Evolutionary conservation across 1,284 basidiomycete genomes (phyloP).

Genomic region (Papiliotrema terrestris): DNA sequence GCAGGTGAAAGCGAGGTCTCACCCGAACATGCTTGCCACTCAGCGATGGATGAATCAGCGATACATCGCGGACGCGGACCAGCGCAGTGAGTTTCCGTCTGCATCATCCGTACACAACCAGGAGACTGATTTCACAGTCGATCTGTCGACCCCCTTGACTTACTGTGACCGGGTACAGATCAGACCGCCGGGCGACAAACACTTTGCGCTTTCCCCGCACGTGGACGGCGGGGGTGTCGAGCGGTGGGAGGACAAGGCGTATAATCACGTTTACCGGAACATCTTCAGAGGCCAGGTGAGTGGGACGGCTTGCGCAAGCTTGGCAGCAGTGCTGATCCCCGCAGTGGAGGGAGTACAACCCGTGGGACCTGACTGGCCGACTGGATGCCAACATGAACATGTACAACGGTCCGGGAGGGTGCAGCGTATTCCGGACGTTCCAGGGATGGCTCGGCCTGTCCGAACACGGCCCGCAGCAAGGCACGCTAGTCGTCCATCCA

Average conservation of each 20-base stretch:
- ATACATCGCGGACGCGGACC: constrained; percentile 4
- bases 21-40: constrained; percentile 55
- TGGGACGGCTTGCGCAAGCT: too few species aligned
- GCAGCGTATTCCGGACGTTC: neutral
- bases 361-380: constrained; percentile 50
- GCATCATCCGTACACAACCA: too few species aligned
- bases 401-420: constrained; percentile 46
- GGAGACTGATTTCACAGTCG: constrained; percentile 48
- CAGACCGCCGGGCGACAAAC: constrained; percentile 11
- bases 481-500: neutral
- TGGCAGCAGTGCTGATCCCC: too few species aligned
- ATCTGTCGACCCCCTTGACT: constrained; percentile 5
- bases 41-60: too few species aligned
- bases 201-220: constrained; percentile 57
- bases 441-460: neutral
- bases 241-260: constrained; percentile 64
- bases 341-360: constrained; percentile 57
- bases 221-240: constrained; percentile 67
- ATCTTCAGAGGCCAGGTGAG: constrained; percentile 54
- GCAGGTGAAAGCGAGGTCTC: constrained; percentile 53
- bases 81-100: constrained; percentile 4
- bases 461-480: neutral
- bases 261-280: constrained; percentile 54
- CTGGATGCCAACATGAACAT: constrained; percentile 59
- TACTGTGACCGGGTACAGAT: constrained; percentile 13